Conservation (phyloP, 179 eudicot species). For the Silene coronaria region DNA sequence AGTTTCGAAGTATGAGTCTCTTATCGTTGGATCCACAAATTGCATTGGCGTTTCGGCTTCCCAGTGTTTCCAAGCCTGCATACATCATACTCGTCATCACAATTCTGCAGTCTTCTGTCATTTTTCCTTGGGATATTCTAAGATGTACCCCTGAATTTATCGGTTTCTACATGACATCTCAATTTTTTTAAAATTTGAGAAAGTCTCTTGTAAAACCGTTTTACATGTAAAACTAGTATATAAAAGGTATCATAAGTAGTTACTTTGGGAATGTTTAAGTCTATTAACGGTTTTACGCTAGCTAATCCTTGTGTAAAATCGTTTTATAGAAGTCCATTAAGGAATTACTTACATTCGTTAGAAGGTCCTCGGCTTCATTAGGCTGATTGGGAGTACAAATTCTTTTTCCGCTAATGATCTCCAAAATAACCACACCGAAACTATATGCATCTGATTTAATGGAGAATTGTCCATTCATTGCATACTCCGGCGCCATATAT, state of each 20-base stretch:
- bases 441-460: constrained; percentile 30
- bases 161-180: too few relatives aligned
- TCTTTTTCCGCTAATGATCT: constrained; percentile 25
- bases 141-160: too few relatives aligned
- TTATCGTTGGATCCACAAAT: constrained; percentile 7
- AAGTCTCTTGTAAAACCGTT: too few relatives aligned
- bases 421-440: constrained; percentile 27
- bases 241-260: too few relatives aligned
- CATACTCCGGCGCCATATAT: constrained; percentile 32
- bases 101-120: too few relatives aligned
- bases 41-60: constrained; percentile 2
- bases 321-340: too few relatives aligned
- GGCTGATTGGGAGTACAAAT: background rate
- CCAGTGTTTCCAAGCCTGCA: constrained; percentile 18
- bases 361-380: constrained; percentile 19
- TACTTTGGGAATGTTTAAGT: too few relatives aligned
- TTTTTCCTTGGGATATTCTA: too few relatives aligned
- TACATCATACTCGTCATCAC: background rate
- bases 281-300: too few relatives aligned
- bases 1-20: background rate
- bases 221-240: too few relatives aligned
- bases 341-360: constrained; percentile 27
- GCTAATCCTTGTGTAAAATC: too few relatives aligned
- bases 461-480: constrained; percentile 16
- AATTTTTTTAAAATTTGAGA: too few relatives aligned